Conservation (phyloP, 108 stramenopile species). For the Discostella pseudostelligera region DNA sequence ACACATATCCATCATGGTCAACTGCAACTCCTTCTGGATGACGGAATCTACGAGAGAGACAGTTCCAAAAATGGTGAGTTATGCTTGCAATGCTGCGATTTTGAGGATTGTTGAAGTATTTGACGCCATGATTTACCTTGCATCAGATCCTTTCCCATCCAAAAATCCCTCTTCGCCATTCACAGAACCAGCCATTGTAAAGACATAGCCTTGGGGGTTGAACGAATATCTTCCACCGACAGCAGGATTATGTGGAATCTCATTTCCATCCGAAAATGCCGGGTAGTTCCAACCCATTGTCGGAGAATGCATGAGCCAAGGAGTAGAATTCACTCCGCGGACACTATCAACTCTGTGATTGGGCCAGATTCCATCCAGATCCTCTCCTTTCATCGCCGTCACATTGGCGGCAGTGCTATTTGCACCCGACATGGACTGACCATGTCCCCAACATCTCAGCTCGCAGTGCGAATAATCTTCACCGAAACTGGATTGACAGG, state of each 20-base stretch:
- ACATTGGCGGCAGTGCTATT: constrained; percentile 16
- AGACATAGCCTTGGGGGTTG: constrained; percentile 55
- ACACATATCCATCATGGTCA: constrained; percentile 81
- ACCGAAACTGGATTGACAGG: constrained; percentile 43
- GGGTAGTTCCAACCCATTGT: constrained; percentile 62
- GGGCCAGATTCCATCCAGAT: constrained; percentile 29
- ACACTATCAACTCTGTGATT: constrained; percentile 27
- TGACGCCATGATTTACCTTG: constrained; percentile 31
- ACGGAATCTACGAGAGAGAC: constrained; percentile 41
- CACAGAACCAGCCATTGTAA: constrained; percentile 52
- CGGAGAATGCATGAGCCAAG: constrained; percentile 32
- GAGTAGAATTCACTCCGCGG: constrained; percentile 39
- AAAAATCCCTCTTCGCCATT: constrained; percentile 55
- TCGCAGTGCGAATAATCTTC: constrained; percentile 62
- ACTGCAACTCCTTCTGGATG: constrained; percentile 74
- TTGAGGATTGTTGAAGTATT: neutral
- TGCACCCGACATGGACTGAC: constrained; percentile 9
- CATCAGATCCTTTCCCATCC: constrained; percentile 56
- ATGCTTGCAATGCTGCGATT: neutral
- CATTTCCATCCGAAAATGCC: constrained; percentile 19
- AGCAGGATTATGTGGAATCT: constrained; percentile 39
- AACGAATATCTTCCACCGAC: constrained; percentile 21
- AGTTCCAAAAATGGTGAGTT: neutral
- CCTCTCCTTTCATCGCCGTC: constrained; percentile 19
- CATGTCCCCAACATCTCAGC: constrained; percentile 74